These are phyloP conservation scores for Saccharomyces hybrid DNA, from an alignment of 1,139 yeast species.

Conservation along the genomic window DNA sequence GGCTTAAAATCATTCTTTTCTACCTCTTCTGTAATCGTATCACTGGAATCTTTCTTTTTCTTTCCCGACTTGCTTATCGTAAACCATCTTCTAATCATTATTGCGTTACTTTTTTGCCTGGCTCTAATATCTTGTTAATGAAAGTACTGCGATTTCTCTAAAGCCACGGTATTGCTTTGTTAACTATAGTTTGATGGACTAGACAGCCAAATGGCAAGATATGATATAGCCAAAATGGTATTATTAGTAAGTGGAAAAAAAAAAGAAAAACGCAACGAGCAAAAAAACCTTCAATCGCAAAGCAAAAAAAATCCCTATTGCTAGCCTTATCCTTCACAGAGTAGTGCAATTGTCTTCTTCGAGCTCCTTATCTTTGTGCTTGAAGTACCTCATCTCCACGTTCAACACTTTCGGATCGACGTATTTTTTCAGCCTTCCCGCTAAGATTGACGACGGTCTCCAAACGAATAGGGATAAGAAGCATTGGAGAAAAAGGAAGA, in stretches of 20 bases:
- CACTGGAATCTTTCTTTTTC: background rate
- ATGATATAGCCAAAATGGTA: background rate
- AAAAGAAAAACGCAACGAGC: background rate
- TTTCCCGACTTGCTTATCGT: background rate
- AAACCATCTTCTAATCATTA: background rate
- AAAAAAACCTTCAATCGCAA: background rate
- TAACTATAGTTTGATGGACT: background rate
- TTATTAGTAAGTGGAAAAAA: background rate
- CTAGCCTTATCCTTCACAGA: background rate
- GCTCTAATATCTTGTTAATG: background rate
- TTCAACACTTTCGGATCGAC: background rate
- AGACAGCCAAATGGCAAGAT: background rate
- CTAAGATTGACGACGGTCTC: background rate
- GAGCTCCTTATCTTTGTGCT: background rate
- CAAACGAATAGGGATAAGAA: background rate
- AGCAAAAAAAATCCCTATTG: background rate
- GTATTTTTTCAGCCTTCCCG: slow-evolving; percentile 1
- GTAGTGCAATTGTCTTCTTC: background rate
- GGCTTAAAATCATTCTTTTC: background rate
- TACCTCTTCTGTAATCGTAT: background rate
- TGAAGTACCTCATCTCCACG: background rate
- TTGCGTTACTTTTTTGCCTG: background rate
- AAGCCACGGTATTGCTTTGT: background rate
- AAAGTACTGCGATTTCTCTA: background rate
- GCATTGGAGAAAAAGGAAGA: background rate